Evolutionary conservation across 495 filamentous ascomycete species (phyloP).

Genomic region (Penicillium paxilli): DNA sequence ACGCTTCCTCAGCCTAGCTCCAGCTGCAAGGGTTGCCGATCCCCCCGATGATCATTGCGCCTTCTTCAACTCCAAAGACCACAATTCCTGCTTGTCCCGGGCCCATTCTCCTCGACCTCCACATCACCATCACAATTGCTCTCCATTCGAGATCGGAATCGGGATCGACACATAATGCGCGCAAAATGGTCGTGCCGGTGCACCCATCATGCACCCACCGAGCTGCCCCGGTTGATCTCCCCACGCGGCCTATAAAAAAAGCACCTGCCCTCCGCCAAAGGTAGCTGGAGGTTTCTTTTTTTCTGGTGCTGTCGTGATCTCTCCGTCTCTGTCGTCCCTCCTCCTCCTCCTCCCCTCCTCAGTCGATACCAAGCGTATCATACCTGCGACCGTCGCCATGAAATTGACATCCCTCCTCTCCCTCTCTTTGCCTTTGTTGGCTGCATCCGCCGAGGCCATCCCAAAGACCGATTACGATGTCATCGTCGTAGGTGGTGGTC

Average conservation of each 20-base stretch:
- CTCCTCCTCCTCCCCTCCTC: too few species aligned
- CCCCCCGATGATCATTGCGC: conserved; percentile 7
- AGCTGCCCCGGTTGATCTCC: too few species aligned
- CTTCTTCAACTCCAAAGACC: background rate
- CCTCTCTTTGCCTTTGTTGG: conserved; percentile 18
- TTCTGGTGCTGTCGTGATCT: too few species aligned
- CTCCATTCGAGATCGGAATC: background rate
- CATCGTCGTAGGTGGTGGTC: conserved; percentile 35
- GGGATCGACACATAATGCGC: background rate
- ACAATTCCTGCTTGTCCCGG: background rate
- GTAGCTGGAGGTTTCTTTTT: background rate
- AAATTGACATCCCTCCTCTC: conserved; percentile 16
- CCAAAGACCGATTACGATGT: conserved; percentile 34
- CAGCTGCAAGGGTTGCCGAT: conserved; percentile 12
- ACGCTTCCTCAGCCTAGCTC: background rate
- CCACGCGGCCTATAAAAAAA: background rate
- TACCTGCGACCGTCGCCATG: conserved; percentile 8
- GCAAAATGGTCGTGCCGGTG: too few species aligned
- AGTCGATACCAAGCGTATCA: too few species aligned
- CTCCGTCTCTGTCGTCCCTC: background rate
- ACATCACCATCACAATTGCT: too few species aligned
- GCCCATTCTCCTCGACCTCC: background rate
- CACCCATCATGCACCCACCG: too few species aligned
- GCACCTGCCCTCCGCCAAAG: background rate
- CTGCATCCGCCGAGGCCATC: conserved; percentile 13